phyloP scores from a whole-genome alignment of 495 filamentous ascomycete species.

The Penicillium waksmanii region DNA sequence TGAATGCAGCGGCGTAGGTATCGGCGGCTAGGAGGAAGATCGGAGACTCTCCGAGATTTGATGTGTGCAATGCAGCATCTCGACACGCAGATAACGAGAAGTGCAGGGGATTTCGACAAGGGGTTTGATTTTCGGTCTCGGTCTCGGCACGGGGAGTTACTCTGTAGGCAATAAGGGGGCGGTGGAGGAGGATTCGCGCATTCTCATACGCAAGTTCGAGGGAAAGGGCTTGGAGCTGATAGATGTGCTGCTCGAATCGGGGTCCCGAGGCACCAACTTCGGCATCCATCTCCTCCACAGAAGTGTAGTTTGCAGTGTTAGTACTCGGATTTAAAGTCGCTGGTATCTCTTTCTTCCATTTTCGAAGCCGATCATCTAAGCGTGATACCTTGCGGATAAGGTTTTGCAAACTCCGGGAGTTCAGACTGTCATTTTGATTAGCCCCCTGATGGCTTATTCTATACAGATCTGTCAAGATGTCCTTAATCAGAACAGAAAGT shows the following conservation, averaged over 20 bases:
- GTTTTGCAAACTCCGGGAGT: background rate
- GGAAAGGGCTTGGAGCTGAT: conserved; percentile 33
- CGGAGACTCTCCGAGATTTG: conserved; percentile 12
- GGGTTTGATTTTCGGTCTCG: background rate
- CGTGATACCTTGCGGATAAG: conserved; percentile 17
- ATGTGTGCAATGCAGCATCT: conserved; percentile 32
- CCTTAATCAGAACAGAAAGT: conserved; percentile 29
- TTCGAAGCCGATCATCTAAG: conserved; percentile 13
- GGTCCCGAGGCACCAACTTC: conserved; percentile 35
- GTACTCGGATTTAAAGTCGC: conserved; percentile 4
- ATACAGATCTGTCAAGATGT: conserved; percentile 30
- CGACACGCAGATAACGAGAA: conserved; percentile 26
- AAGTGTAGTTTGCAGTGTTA: conserved; percentile 9
- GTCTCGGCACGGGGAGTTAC: background rate
- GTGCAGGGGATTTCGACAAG: conserved; percentile 7
- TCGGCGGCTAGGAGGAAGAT: conserved; percentile 28
- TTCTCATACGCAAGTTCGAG: conserved; percentile 34
- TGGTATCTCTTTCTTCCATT: conserved; percentile 29
- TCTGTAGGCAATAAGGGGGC: conserved; percentile 30
- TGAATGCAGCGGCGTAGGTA: conserved; percentile 37
- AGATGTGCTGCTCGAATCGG: conserved; percentile 33
- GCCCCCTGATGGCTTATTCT: conserved; percentile 14
- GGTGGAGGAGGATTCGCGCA: conserved; percentile 30
- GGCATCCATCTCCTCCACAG: conserved; percentile 27
- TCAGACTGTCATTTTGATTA: background rate